Evolutionary conservation across 2,329 filamentous ascomycete species (phyloP), one percentile per base, ranked within the genome.

Genomic region (Lachnellula willkommii): DNA sequence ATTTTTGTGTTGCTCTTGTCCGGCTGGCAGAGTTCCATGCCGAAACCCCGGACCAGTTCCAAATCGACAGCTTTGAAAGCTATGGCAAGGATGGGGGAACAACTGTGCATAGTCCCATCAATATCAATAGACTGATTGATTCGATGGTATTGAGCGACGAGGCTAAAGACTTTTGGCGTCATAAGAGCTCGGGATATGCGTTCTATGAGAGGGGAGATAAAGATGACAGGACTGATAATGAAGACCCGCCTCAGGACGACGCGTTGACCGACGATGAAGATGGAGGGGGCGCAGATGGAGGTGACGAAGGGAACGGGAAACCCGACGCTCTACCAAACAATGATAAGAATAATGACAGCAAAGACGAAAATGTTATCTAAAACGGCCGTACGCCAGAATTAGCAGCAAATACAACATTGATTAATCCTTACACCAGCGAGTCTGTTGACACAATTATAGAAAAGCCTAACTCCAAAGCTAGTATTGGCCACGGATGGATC

Each of bases 1-100:
- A 66, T 9, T 66, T 66, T 47, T 66, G 64, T 42, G 40, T 64
- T 14, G 55, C 51, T 15, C 50, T 67, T 9, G 56, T 66, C 1
- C 47, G 55, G 5, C 53, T 67, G 2, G 63, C 65, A 1, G 45
- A 59, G 15, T 53, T 52, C 20, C 62, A 64, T 52, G 53, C 43
- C 12, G 24, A 47, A 1, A 42, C 63, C 37, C 53, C 57, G 26
- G 45, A 49, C 6, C 22, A n/a, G 8, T 65, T 64, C 17, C 52
- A 47, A 28, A 48, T 62, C 1, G 51, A 56, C 24, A 50, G 39
- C 12, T 64, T 55, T 59, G 24, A 52, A 43, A 36, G 40, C 14
- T 24, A 49, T 14, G 14, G 36, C 4, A 14, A 26, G 14, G 24
- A 46, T 17, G 40, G 28, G 47, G 51, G 37, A 9, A 47, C 43